Percentiles rank a stretch among this genome's conserved stretches.
Evolutionary conservation across 106 monocot species (phyloP).

Genomic region (Dendrobium chrysotoxum): DNA sequence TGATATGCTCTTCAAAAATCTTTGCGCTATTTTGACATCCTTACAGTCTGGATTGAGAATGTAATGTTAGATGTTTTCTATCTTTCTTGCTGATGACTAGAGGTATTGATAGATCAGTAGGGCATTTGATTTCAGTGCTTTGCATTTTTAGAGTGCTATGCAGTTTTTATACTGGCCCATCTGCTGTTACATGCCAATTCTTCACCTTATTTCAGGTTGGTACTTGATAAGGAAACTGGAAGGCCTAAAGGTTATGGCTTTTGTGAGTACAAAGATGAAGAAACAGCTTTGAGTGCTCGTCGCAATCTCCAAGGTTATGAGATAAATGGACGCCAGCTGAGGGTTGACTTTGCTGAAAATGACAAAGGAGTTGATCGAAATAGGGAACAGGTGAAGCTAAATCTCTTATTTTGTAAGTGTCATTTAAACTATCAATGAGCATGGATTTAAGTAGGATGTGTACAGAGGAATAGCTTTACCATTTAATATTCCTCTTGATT

Average conservation of each 20-base stretch:
- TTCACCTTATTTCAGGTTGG: constrained; percentile 53
- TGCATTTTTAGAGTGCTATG: background rate
- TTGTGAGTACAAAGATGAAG: constrained; percentile 97
- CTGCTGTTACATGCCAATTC: background rate
- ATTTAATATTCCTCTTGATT: background rate
- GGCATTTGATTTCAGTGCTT: background rate
- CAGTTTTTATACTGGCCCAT: background rate
- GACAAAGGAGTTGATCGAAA: constrained; percentile 76
- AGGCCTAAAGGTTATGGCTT: constrained; percentile 99
- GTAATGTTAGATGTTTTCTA: background rate
- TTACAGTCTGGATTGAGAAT: background rate
- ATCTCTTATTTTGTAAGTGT: background rate
- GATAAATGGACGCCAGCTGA: constrained; percentile 95
- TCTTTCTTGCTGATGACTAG: background rate
- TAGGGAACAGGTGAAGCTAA: constrained; percentile 67
- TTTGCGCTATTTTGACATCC: background rate
- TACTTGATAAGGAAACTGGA: constrained; percentile 91
- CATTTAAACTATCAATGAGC: background rate
- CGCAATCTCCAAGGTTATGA: constrained; percentile 98
- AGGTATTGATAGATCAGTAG: background rate
- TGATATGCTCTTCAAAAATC: background rate
- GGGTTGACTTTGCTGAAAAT: constrained; percentile 99
- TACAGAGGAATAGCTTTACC: background rate
- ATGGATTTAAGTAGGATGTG: background rate
- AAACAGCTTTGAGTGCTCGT: constrained; percentile 93